Base-by-base conservation (phyloP, 2,329 filamentous ascomycete genomes). In the Cladophialophora carrionii region DNA sequence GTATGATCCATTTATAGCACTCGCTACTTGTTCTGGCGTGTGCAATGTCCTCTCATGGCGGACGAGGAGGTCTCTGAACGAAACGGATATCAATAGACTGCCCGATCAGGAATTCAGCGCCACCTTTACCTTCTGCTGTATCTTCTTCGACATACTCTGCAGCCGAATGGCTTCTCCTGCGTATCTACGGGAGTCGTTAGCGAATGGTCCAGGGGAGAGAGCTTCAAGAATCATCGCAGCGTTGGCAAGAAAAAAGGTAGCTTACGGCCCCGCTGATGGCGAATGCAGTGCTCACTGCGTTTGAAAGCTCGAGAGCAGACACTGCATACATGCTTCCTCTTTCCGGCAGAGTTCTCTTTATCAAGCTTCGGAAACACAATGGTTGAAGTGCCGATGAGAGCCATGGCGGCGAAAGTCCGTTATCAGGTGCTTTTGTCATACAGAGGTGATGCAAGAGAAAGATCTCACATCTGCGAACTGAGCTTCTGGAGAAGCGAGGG, bases 31-130 rank as follows among this genome's bases (percentile, higher is more conserved):
- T 58, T 72, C 71, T 46, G 73, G 70, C 20, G 73, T 69, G 57
- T 77, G 75, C 14, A 77, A 64, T 10, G 75, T 75, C 51, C 73
- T 70, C 52, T 76, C 75, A 57, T 77, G 75, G 53, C 75, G 71
- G 57, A 76, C 74, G 14, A 77, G 72, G n/a, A 77, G 70, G 63
- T 77, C 75, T 67, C 74, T 76, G 46, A 5, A 37, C 10, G 6
- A 20, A 37, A 46, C 34, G 65, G 57, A 65, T 29, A 53, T 54
- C 34, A 43, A 58, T 20, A 48, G 34, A 46, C n/a, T 17, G 3
- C 29, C 53, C 41, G 20, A 51, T 26, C 48, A 51, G 24, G 20
- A 51, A 51, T 43, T 20, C 6, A 26, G 8, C 4, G 48, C 22
- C 6, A 9, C 3, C 5, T 71, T 46, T 70, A 75, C 74, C 75